Evolutionary conservation across 805 yeast genomes (phyloP), one percentile per base, ranked within the genome.

Genomic region (Candida nonsorbophila): DNA sequence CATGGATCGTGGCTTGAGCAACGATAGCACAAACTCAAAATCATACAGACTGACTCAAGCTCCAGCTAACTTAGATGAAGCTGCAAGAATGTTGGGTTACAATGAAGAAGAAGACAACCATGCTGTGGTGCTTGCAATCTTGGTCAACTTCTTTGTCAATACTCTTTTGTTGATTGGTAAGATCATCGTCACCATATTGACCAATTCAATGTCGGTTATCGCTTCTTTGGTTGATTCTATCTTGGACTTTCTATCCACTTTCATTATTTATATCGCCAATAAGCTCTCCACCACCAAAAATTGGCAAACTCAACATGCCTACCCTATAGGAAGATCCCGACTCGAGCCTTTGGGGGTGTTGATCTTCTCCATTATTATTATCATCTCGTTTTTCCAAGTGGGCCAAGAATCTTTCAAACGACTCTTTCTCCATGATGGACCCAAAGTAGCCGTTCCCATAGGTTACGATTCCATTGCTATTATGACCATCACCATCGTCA

Each of bases 161-260:
- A 50, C 76, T 22, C 32, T 79, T 1, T 59, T 84, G 29, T 55
- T 83, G 28, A 24, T 70, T 2, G 87, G 84, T 3, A 83, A 83
- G 45, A 34, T 68, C 3, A 57, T 67, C 8, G 85, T 80, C 14
- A 74, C 78, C 1, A 37, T 74, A n/a, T 55, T 77, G 47, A 78
- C 90, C 0, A 68, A 62, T 46, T 84, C 94, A 7, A 72, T 84
- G 39, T 82, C 92, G 5, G 73, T 84, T 27, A 61, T 83, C 28
- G 94, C 94, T 0, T 82, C 92, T 1, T 67, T 83, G 38, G 79
- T 84, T 22, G 94, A 83, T 55, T 82, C 90, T 2, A 61, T 76
- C 1, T 66, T 83, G 38, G 94, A 84, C 45, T 77, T 83, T 30
- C 52, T 83, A 32, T 81, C 88, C 11, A 83, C 92, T 0, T 58